Base-by-base conservation (phyloP, 108 stramenopile species). In the Mediolabrus comicus region DNA sequence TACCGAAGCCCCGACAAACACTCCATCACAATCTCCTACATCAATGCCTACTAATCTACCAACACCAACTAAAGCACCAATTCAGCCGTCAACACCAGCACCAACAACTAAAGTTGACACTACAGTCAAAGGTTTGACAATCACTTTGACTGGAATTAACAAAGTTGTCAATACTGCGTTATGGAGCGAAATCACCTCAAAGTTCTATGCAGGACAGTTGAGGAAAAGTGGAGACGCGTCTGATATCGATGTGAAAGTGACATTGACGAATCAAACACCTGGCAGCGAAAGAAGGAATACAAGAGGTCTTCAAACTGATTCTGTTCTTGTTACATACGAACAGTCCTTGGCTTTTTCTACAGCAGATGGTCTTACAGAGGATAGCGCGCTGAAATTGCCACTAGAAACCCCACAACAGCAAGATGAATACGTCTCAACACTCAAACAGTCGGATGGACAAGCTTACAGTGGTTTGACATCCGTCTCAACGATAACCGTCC, bases 151-250 rank as follows among this genome's bases (percentile, higher is more conserved):
- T 16, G 69, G 69, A 29, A 59, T 71, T 14, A 41, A 34, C n/a
- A 13, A 24, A 30, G 3, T 71, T 16, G 51, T 33, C 2, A 24
- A 61, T 41, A 32, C 46, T 25, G 41, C 59, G 12, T 38, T 35
- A 33, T 79, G 77, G 77, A 38, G 57, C n/a, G 32, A 35, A 17
- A 53, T 39, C 2, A 79, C 77, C 3, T 53, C 58, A 17, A 16
- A 41, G 12, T 79, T 36, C 32, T 67, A 68, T 56, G 24, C 67
- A 57, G 59, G 39, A 6, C 73, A 53, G 57, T 79, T 58, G 32
- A 54, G 43, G 59, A 29, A 54, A 2, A 38, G 25, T 26, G 30
- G 28, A 2, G 30, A 29, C 12, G 58, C 33, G 31, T 28, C 33
- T 22, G 54, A 38, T 16, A 56, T 25, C 17, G 67, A 55, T 46